Evolutionary conservation across 306 rosid genomes (phyloP), one percentile per base, ranked within the genome.

Genomic region (Prinsepia uniflora): DNA sequence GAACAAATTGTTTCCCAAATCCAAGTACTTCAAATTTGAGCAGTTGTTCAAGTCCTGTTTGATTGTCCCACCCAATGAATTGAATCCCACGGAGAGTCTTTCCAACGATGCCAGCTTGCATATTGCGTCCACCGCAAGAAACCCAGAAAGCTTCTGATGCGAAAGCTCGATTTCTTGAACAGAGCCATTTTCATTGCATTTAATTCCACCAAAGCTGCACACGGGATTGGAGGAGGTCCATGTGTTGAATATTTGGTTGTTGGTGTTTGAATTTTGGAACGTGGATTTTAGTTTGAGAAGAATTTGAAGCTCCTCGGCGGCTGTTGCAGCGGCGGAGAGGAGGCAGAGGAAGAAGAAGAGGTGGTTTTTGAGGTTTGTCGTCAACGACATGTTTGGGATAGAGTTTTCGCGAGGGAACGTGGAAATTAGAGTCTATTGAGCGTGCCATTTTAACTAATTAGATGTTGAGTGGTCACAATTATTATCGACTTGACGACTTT

Each of bases 1-100:
- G 85, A 94, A 91, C 10, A 7, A 0, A 65, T 94, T 94, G 80
- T 83, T 85, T 3, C 92, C 96, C 74, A 94, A 77, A 43, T 94
- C 99, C 68, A 94, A 45, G 63, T 82, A 89, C 24, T 56, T 60
- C 78, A 94, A 64, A 0, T 60, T 86, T 2, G 75, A 70, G 52
- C 99, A 94, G 72, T 87, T 87, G 34, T 72, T 89, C 76, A 94
- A 62, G 19, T 74, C 85, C 73, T 78, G 75, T 2, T 69, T 55
- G 20, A 87, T 65, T 9, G 45, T 41, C 1, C 96, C 96, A 7
- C 62, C 11, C 50, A 94, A 53, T 5, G 19, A 45, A 64, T 94
- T 94, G 83, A 72, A 85, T 9, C 97, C 88, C 17, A 94, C 18
- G 0, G 82, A 79, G 5, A 94, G 92, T 69, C 75, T 94, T 7